Percentiles rank a stretch among this genome's conserved stretches.
phyloP scores from a whole-genome alignment of 1,284 basidiomycete species.

The Inonotus obliquus region DNA sequence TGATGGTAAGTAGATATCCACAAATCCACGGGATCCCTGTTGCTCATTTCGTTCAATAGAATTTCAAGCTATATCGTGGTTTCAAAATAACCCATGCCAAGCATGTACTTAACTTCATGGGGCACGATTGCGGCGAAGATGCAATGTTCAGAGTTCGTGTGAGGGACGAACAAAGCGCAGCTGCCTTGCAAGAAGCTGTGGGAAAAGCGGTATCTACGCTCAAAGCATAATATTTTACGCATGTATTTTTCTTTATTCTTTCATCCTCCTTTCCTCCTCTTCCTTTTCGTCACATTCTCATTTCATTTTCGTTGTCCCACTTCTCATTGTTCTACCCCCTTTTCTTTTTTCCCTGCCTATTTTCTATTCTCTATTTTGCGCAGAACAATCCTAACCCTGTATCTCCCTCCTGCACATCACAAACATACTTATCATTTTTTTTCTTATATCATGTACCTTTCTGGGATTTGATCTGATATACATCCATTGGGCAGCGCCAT shows the following conservation, averaged over 20 bases:
- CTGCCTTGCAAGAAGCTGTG: conserved; percentile 52
- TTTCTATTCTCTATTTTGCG: not conserved
- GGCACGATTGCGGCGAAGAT: conserved; percentile 54
- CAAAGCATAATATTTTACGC: not conserved
- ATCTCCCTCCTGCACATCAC: not conserved
- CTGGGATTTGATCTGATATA: not conserved
- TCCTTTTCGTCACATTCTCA: not conserved
- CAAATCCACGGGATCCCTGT: not conserved
- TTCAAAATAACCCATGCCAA: conserved; percentile 49
- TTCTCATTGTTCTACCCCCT: not conserved
- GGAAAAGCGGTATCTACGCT: conserved; percentile 52
- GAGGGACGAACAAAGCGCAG: conserved; percentile 58
- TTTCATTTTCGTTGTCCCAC: not conserved
- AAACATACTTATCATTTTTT: not conserved
- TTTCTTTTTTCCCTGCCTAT: not conserved
- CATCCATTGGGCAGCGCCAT: not conserved
- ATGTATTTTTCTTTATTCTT: conserved; percentile 20
- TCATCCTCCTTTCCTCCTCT: too few species aligned
- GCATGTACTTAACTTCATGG: conserved; percentile 57
- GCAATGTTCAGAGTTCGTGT: conserved; percentile 61
- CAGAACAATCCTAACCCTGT: not conserved
- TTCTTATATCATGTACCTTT: not conserved
- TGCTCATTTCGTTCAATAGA: conserved; percentile 37
- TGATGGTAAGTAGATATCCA: conserved; percentile 46
- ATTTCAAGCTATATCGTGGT: conserved; percentile 56